These are phyloP conservation scores for Malus fusca DNA, from an alignment of 306 rosid species.

Conservation along the genomic window DNA sequence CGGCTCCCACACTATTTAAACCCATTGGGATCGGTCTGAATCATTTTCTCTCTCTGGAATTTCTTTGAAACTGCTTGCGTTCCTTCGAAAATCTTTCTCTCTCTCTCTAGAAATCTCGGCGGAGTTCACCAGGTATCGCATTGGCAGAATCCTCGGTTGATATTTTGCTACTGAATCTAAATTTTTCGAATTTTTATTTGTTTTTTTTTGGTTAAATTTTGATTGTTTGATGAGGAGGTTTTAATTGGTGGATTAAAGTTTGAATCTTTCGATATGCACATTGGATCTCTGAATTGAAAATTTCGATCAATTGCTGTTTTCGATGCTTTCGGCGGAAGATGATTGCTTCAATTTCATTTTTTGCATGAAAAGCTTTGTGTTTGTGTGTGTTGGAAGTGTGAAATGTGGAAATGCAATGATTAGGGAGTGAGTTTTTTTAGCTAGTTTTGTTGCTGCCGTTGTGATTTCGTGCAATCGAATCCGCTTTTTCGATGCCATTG, in stretches of 20 bases:
- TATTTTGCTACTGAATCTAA: neutral
- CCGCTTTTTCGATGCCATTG: neutral
- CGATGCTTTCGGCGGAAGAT: neutral
- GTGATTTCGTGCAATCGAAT: conserved; percentile 3
- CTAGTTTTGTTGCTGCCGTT: conserved; percentile 5
- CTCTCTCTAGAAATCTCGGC: neutral
- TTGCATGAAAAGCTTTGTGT: neutral
- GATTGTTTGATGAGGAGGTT: neutral
- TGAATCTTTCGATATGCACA: conserved; percentile 5
- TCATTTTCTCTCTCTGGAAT: neutral
- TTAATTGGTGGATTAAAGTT: neutral
- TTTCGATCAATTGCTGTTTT: neutral
- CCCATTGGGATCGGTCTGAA: neutral
- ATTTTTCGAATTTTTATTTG: neutral
- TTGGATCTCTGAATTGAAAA: conserved; percentile 35
- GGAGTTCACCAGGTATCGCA: conserved; percentile 35
- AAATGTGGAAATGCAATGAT: conserved; percentile 12
- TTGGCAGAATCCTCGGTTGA: conserved; percentile 16
- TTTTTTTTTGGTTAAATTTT: neutral
- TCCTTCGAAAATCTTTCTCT: neutral
- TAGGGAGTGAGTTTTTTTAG: conserved; percentile 6
- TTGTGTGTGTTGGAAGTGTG: neutral
- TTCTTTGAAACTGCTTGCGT: neutral
- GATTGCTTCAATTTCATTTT: conserved; percentile 9
- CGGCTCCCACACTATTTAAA: conserved; percentile 14